Percentiles rank a stretch among this genome's conserved stretches.
phyloP scores from a whole-genome alignment of 495 filamentous ascomycete genomes.

The Cetradonia linearis region DNA sequence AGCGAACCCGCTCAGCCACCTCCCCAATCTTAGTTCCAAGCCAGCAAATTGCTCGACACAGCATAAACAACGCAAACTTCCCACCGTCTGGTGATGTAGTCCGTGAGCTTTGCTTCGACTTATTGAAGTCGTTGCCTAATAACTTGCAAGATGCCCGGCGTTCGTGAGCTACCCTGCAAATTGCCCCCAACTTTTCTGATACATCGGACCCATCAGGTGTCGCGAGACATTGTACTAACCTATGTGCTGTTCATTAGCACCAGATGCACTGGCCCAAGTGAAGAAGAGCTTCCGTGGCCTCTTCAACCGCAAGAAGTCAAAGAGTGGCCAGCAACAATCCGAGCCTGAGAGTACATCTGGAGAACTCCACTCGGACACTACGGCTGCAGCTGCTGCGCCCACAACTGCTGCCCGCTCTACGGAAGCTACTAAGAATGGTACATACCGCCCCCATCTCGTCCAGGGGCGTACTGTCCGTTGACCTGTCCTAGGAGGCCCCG shows the following conservation, averaged over 20 bases:
- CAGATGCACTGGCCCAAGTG: constrained; percentile 24
- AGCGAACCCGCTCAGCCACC: constrained; percentile 14
- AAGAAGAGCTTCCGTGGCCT: constrained; percentile 21
- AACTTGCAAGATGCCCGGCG: constrained; percentile 20
- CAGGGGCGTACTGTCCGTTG: neutral
- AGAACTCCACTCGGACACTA: neutral
- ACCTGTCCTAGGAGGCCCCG: neutral
- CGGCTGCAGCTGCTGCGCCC: constrained; percentile 9
- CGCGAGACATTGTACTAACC: neutral
- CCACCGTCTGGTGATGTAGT: constrained; percentile 5
- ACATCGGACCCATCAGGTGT: neutral
- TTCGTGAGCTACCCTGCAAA: constrained; percentile 19
- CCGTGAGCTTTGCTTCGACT: constrained; percentile 4
- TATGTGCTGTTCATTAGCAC: constrained; percentile 7
- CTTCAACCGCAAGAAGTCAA: constrained; percentile 21
- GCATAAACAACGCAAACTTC: constrained; percentile 3
- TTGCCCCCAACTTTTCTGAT: neutral
- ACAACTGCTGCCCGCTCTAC: neutral
- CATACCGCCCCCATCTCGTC: neutral
- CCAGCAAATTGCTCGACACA: neutral
- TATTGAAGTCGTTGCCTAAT: constrained; percentile 7
- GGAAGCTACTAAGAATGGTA: neutral
- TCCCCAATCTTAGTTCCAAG: constrained; percentile 12
- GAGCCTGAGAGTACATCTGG: neutral
- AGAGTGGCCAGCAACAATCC: constrained; percentile 11